Conservation (phyloP, 306 rosid species). For the Begonia fuchsioides region DNA sequence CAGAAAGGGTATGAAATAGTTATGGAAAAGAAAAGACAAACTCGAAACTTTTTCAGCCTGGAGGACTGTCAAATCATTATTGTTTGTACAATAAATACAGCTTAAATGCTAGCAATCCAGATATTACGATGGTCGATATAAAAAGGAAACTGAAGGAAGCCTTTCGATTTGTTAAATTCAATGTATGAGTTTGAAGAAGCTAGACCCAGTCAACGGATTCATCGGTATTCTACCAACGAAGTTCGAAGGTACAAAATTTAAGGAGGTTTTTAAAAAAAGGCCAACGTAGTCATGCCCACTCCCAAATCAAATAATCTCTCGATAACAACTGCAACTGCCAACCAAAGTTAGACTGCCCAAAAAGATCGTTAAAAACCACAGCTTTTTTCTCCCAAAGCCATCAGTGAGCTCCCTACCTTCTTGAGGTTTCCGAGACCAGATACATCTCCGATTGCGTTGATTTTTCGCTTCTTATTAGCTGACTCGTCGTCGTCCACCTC, state of each 20-base stretch:
- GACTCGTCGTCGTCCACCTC: constrained; percentile 23
- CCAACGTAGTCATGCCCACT: constrained; percentile 18
- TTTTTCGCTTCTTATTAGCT: constrained; percentile 26
- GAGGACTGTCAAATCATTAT: constrained; percentile 32
- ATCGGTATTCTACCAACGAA: constrained; percentile 20
- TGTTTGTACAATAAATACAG: constrained; percentile 8
- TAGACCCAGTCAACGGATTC: constrained; percentile 27
- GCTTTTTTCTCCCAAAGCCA: constrained; percentile 6
- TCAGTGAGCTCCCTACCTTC: constrained; percentile 24
- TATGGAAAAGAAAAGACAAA: constrained; percentile 35
- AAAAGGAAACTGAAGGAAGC: constrained; percentile 7
- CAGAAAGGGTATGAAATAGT: constrained; percentile 26
- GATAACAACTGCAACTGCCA: constrained; percentile 12
- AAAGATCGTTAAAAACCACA: neutral
- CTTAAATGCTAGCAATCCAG: constrained; percentile 14
- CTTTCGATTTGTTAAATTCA: constrained; percentile 4
- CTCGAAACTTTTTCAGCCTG: constrained; percentile 30
- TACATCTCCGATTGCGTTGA: constrained; percentile 34
- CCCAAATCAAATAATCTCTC: neutral
- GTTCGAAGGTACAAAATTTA: constrained; percentile 44
- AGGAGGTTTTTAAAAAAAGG: constrained; percentile 19
- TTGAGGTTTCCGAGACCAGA: constrained; percentile 16
- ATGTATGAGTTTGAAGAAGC: constrained; percentile 7
- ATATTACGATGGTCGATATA: neutral
- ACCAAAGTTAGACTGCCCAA: constrained; percentile 10